Percentiles rank a stretch among this genome's conserved stretches.
Evolutionary conservation across 306 rosid genomes (phyloP).

Genomic region (Boehmeria nivea): DNA sequence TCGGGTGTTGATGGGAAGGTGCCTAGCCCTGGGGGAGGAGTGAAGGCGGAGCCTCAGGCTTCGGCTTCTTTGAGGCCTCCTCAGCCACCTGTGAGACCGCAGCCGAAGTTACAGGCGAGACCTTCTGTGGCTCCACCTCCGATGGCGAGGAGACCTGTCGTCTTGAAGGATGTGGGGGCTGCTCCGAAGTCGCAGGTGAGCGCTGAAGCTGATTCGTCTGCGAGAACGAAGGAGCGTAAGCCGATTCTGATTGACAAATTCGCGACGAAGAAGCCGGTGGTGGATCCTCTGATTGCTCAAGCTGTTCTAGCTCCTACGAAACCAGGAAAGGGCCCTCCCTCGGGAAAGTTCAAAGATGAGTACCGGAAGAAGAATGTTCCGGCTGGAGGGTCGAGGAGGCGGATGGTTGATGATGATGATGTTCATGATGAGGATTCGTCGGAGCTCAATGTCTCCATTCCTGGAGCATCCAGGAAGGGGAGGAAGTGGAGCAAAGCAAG

Average conservation of each 20-base stretch:
- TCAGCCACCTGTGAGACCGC: slow-evolving; percentile 51
- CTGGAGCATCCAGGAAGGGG: slow-evolving; percentile 81
- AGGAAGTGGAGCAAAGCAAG: slow-evolving; percentile 98
- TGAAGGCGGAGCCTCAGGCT: slow-evolving; percentile 32
- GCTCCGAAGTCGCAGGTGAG: slow-evolving; percentile 23
- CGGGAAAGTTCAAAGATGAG: slow-evolving; percentile 65
- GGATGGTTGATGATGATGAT: slow-evolving; percentile 33
- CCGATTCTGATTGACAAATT: slow-evolving; percentile 90
- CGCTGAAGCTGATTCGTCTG: slow-evolving; percentile 28
- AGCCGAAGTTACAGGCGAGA: slow-evolving; percentile 58
- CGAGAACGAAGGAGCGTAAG: slow-evolving; percentile 51
- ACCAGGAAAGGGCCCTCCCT: slow-evolving; percentile 72
- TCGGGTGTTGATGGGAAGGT: slow-evolving; percentile 29
- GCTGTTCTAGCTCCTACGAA: slow-evolving; percentile 67
- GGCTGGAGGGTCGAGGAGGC: slow-evolving; percentile 58
- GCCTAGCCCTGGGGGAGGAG: slow-evolving; percentile 30
- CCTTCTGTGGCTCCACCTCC: slow-evolving; percentile 65
- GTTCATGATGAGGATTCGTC: slow-evolving; percentile 61
- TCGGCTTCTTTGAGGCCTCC: slow-evolving; percentile 35
- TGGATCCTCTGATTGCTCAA: slow-evolving; percentile 59
- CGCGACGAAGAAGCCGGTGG: slow-evolving; percentile 72
- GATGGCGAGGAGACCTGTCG: slow-evolving; percentile 47
- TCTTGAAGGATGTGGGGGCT: slow-evolving; percentile 77
- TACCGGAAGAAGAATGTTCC: slow-evolving; percentile 59
- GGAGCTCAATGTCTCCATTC: slow-evolving; percentile 65